A percentile compares a stretch with the other conserved stretches of the same genome.
phyloP scores from a whole-genome alignment of 441 rosid genomes.

The Populus tomentosa region DNA sequence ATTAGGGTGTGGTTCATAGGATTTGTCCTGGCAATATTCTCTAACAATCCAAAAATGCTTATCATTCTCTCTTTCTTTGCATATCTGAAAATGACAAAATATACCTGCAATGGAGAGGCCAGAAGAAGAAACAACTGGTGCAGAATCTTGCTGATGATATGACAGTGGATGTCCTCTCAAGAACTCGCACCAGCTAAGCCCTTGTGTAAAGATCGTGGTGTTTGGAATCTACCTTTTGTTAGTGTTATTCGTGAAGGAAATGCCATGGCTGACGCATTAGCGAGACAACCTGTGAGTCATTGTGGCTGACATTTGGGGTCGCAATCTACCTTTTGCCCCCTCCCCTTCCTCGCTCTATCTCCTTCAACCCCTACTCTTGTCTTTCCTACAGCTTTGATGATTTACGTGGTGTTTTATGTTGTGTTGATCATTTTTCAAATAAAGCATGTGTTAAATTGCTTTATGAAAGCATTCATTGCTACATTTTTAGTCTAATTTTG shows the following conservation, averaged over 20 bases:
- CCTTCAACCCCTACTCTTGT: neutral
- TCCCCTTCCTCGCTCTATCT: neutral
- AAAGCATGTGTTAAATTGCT: neutral
- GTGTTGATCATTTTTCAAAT: neutral
- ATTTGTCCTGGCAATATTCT: too few relatives aligned
- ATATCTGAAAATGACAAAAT: neutral
- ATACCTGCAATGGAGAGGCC: neutral
- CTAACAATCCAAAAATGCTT: too few relatives aligned
- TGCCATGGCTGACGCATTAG: neutral
- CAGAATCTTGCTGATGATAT: neutral
- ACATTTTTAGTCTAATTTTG: too few relatives aligned
- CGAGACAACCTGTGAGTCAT: neutral
- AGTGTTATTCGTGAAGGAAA: neutral
- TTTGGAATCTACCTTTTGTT: neutral
- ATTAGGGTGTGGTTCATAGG: too few relatives aligned
- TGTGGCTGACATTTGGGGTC: neutral
- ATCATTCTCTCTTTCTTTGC: too few relatives aligned
- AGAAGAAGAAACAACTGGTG: neutral
- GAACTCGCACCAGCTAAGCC: neutral
- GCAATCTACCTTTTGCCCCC: neutral
- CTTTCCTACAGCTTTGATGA: neutral
- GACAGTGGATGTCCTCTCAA: neutral
- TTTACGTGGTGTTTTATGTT: too few relatives aligned
- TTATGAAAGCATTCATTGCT: too few relatives aligned
- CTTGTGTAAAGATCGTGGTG: neutral